Percentiles rank a stretch among this genome's conserved stretches.
Evolutionary conservation across 345 rosid genomes (phyloP).

Genomic region (Eucalyptus albens): DNA sequence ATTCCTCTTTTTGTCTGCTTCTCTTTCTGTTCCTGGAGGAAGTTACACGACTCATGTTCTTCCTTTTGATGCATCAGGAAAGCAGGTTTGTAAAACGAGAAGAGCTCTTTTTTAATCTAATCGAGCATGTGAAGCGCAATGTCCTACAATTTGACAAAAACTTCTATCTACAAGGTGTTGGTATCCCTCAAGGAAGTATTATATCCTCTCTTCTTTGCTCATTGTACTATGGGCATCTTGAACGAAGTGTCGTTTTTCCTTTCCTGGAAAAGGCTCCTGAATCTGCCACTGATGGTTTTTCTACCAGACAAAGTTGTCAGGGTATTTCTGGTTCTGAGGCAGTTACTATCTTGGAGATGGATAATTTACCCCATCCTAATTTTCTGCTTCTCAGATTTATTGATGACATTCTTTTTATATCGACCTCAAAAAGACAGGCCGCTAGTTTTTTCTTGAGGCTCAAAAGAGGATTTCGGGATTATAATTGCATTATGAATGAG

Average conservation of each 20-base stretch:
- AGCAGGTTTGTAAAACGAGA: conserved; percentile 12
- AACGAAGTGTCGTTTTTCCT: conserved; percentile 55
- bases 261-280: conserved; percentile 29
- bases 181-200: conserved; percentile 85
- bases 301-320: background rate
- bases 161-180: conserved; percentile 48
- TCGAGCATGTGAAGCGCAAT: conserved; percentile 56
- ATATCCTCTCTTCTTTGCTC: conserved; percentile 70
- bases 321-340: background rate
- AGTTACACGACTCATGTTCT: background rate
- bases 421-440: conserved; percentile 70
- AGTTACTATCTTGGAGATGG: background rate
- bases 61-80: conserved; percentile 22
- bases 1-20: background rate
- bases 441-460: conserved; percentile 32
- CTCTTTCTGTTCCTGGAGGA: background rate
- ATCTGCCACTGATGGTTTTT: conserved; percentile 1
- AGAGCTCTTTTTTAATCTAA: conserved; percentile 15
- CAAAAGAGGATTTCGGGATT: conserved; percentile 48
- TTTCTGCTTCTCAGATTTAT: conserved; percentile 53
- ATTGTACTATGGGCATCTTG: conserved; percentile 69
- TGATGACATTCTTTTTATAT: conserved; percentile 72
- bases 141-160: conserved; percentile 33
- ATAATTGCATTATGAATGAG: conserved; percentile 75
- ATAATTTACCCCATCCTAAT: conserved; percentile 5